Conservation (phyloP, 2,329 filamentous ascomycete genomes). For the Plenodomus biglobosus region DNA sequence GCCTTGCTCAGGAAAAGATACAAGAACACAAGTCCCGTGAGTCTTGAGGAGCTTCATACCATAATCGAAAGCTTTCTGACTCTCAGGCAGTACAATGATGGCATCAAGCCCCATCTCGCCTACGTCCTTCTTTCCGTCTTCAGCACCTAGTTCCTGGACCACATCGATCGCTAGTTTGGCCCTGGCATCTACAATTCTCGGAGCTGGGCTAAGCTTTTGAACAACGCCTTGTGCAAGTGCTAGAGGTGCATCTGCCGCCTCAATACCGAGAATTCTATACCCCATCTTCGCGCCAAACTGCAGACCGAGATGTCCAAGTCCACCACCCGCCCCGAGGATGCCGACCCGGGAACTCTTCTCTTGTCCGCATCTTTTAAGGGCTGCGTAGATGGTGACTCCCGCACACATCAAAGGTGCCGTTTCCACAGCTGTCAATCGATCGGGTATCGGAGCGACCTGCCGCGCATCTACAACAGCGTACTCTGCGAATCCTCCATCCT, state of each 20-base stretch:
- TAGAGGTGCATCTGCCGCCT: slow-evolving; percentile 43
- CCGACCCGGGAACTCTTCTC: slow-evolving; percentile 41
- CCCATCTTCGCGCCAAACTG: slow-evolving; percentile 39
- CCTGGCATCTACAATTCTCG: slow-evolving; percentile 47
- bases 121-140: slow-evolving; percentile 38
- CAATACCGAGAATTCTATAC: slow-evolving; percentile 43
- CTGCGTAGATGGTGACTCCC: slow-evolving; percentile 48
- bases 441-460: slow-evolving; percentile 42
- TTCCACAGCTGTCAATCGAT: slow-evolving; percentile 40
- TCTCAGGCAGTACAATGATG: slow-evolving; percentile 52
- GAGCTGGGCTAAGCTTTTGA: slow-evolving; percentile 27
- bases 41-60: slow-evolving; percentile 49
- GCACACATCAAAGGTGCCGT: slow-evolving; percentile 50
- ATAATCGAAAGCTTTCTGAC: slow-evolving; percentile 52
- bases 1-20: slow-evolving; percentile 51
- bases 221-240: slow-evolving; percentile 36
- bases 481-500: slow-evolving; percentile 47
- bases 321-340: slow-evolving; percentile 46
- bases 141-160: slow-evolving; percentile 38
- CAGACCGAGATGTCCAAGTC: slow-evolving; percentile 36
- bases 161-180: slow-evolving; percentile 32
- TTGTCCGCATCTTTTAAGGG: slow-evolving; percentile 43
- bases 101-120: slow-evolving; percentile 51
- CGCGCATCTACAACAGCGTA: slow-evolving; percentile 49
- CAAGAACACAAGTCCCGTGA: slow-evolving; percentile 51